Percentiles rank a stretch among this genome's conserved stretches.
These are phyloP conservation scores for Aspergillus udagawae DNA, from an alignment of 2,329 filamentous ascomycete genomes.

Conservation along the genomic window DNA sequence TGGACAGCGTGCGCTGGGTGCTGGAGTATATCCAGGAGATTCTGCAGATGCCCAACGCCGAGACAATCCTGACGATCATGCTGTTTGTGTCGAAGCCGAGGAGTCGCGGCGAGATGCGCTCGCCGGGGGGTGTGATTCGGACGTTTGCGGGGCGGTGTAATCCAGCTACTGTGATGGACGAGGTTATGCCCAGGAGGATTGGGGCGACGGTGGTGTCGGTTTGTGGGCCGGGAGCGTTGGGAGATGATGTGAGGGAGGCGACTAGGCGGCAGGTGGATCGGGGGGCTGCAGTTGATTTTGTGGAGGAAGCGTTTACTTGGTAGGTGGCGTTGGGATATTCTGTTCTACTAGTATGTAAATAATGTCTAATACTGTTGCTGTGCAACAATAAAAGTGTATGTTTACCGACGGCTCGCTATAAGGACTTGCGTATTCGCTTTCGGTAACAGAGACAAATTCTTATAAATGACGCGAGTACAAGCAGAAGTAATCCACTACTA, in stretches of 20 bases:
- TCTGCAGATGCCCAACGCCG: conserved; percentile 25
- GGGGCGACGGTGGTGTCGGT: neutral
- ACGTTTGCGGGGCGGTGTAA: neutral
- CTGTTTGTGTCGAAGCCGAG: neutral
- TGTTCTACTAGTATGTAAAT: no score
- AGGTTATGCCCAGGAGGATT: neutral
- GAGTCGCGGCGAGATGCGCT: neutral
- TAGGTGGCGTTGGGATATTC: neutral
- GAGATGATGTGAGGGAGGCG: neutral
- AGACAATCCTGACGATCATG: neutral
- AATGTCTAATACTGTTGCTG: no score
- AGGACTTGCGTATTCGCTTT: no score
- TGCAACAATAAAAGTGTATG: no score
- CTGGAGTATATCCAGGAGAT: conserved; percentile 63
- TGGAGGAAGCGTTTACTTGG: neutral
- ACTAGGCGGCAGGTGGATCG: neutral
- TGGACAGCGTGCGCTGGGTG: conserved; percentile 61
- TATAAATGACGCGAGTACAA: no score
- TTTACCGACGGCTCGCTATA: no score
- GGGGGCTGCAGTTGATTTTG: neutral
- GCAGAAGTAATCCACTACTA: no score
- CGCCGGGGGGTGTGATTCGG: neutral
- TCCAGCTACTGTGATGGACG: neutral
- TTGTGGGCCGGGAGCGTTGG: neutral
- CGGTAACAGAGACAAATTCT: no score